These are phyloP conservation scores for Colletotrichum falcatum DNA, from an alignment of 2,329 filamentous ascomycete genomes.

Conservation along the genomic window DNA sequence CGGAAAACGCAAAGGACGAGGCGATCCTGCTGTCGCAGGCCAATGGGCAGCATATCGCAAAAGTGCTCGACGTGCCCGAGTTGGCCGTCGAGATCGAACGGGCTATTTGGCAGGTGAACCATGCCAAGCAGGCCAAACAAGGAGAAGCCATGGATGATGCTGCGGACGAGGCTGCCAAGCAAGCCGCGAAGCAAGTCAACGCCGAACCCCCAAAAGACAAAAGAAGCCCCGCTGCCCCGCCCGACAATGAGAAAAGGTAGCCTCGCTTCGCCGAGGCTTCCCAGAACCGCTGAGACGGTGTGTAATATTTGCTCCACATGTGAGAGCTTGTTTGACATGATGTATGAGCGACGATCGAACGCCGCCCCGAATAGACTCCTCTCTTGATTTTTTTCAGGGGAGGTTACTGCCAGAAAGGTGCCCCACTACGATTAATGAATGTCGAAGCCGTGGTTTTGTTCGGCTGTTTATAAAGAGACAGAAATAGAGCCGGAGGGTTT, in stretches of 20 bases:
- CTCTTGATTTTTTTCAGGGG: not conserved
- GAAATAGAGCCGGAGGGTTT: not conserved
- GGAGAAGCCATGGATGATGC: conserved; percentile 45
- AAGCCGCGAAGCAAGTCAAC: conserved; percentile 35
- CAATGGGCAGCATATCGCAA: conserved; percentile 69
- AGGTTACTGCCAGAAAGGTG: conserved; percentile 1
- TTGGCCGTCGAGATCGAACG: conserved; percentile 79
- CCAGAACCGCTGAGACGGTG: conserved; percentile 7
- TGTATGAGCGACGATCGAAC: conserved; percentile 21
- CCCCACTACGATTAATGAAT: conserved; percentile 6
- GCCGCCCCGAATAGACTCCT: conserved; percentile 28
- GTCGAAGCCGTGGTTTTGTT: not conserved
- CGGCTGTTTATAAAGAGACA: not conserved
- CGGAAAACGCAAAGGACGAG: conserved; percentile 46
- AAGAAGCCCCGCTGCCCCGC: conserved; percentile 28
- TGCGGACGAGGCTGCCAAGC: conserved; percentile 40
- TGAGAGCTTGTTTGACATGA: conserved; percentile 25
- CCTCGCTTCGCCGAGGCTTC: conserved; percentile 12
- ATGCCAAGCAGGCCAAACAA: conserved; percentile 55
- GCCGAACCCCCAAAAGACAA: conserved; percentile 42
- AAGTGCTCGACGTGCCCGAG: conserved; percentile 75
- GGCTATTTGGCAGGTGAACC: conserved; percentile 79
- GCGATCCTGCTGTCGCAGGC: conserved; percentile 60
- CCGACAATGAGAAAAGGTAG: conserved; percentile 39
- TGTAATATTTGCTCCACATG: conserved; percentile 33